Evolutionary conservation across 1,284 basidiomycete genomes (phyloP), one percentile per base, ranked within the genome.

Genomic region (Pseudomicrostroma phylloplanum): DNA sequence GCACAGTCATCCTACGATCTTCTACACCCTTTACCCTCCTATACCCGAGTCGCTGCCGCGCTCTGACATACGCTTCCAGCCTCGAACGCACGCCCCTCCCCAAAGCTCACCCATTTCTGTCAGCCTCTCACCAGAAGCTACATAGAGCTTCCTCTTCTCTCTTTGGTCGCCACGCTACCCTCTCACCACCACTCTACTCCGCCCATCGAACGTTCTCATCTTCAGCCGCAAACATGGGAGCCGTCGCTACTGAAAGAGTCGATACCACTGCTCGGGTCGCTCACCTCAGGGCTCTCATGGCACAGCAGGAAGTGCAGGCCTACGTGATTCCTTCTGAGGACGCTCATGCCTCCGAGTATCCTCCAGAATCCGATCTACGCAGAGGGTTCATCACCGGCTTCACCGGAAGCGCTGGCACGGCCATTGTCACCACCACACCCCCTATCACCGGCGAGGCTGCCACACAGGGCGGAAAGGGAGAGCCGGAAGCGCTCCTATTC

Each of bases 371-470:
- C 67, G 92, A 96, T 80, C 84, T 89, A 61, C 84, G 92, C 54
- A 84, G 93, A 26, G 89, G 86, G 0, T 96, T 86, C 81, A 89
- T 96, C 66, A 91, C 91, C 42, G 90, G 90, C 12, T 97, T 97
- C 81, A 90, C 86, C 65, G 94, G 93, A 42, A 94, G 91, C 21
- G 92, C 93, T 64, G 93, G 91, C 40, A 69, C 64, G 70, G 94
- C 90, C 15, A 81, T 94, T 55, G 83, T 96, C 21, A 92, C 91
- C 0, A 79, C 51, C 51, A 25, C 26, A 19, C 21, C 51, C 13
- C 51, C 51, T 19, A 82, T 56, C 83, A 49, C 25, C 17, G 54
- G 26, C 40, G 57, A 54, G 30, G 51, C 51, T 54, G 51, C 51
- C 25, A 23, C 36, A 1, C 13, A 55, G 49, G 25, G 13, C 21